Evolutionary conservation across 192 early-diverging fungal genomes (phyloP).

Genomic region (Mortierella hygrophila): DNA sequence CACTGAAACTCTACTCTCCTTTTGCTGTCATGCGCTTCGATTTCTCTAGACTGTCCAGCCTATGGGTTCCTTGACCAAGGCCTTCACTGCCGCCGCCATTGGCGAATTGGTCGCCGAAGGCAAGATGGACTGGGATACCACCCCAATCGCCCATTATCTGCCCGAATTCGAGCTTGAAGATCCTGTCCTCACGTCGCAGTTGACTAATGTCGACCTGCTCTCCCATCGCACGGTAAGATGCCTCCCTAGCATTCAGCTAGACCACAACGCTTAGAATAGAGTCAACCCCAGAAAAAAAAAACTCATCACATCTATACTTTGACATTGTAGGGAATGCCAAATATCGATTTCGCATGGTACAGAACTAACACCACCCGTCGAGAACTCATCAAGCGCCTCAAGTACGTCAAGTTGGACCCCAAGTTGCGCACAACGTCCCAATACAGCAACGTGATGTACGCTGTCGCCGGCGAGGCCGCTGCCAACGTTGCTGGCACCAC

Average conservation of each 20-base stretch:
- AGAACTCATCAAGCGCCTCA: constrained; percentile 11
- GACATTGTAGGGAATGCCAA: not conserved
- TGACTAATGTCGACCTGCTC: not conserved
- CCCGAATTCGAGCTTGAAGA: constrained; percentile 9
- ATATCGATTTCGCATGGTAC: not conserved
- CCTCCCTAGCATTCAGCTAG: no score
- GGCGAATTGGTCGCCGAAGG: constrained; percentile 44
- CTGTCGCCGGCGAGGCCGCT: constrained; percentile 12
- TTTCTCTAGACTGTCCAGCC: constrained; percentile 10
- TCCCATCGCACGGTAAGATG: constrained; percentile 12
- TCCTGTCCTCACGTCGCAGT: constrained; percentile 7
- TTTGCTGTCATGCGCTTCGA: no score
- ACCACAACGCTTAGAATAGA: no score
- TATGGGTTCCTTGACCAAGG: constrained; percentile 24
- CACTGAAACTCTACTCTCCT: not conserved
- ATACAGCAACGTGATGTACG: constrained; percentile 12
- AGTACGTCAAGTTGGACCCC: not conserved
- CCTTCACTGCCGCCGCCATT: constrained; percentile 33
- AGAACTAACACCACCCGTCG: not conserved
- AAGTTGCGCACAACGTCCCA: not conserved
- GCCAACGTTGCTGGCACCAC: constrained; percentile 4
- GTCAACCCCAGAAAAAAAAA: no score
- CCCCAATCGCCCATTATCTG: constrained; percentile 16
- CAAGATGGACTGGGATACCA: constrained; percentile 39
- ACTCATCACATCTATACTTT: no score